Evolutionary conservation across 1,139 yeast species (phyloP).

Genomic region (Saccharomyces uvarum): DNA sequence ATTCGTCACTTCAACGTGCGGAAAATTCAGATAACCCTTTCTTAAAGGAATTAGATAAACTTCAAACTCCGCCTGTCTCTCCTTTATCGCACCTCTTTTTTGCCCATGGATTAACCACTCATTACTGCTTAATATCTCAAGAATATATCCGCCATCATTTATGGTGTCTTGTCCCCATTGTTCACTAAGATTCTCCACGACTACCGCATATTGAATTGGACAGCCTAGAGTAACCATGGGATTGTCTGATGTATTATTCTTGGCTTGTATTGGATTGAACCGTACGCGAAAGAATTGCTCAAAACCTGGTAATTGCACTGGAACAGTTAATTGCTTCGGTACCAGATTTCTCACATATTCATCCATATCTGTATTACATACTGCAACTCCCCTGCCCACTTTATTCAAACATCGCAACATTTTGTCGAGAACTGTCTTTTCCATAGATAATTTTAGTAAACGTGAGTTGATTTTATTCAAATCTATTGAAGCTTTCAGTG

Average conservation of each 20-base stretch:
- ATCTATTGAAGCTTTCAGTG: conserved; percentile 6
- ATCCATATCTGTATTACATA: conserved; percentile 17
- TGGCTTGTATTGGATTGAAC: conserved; percentile 6
- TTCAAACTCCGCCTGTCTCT: conserved; percentile 27
- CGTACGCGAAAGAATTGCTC: conserved; percentile 21
- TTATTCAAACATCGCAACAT: conserved; percentile 16
- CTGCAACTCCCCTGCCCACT: conserved; percentile 13
- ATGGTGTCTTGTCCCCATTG: conserved; percentile 16
- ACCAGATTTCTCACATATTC: conserved; percentile 17
- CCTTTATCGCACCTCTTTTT: conserved; percentile 18
- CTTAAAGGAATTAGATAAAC: conserved; percentile 62
- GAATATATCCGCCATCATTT: conserved; percentile 8
- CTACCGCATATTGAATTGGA: conserved; percentile 16
- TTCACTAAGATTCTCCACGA: conserved; percentile 14
- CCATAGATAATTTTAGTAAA: conserved; percentile 11
- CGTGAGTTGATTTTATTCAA: conserved; percentile 8
- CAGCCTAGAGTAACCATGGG: conserved; percentile 15
- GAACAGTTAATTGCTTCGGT: conserved; percentile 19
- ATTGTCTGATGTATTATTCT: not conserved
- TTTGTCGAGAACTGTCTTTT: conserved; percentile 10
- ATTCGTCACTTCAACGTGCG: conserved; percentile 46
- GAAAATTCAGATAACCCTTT: conserved; percentile 65
- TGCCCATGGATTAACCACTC: conserved; percentile 32
- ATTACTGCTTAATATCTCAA: conserved; percentile 23
- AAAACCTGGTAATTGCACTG: conserved; percentile 24